Conservation (phyloP, 805 yeast genomes). For the Candida namnaoensis region DNA sequence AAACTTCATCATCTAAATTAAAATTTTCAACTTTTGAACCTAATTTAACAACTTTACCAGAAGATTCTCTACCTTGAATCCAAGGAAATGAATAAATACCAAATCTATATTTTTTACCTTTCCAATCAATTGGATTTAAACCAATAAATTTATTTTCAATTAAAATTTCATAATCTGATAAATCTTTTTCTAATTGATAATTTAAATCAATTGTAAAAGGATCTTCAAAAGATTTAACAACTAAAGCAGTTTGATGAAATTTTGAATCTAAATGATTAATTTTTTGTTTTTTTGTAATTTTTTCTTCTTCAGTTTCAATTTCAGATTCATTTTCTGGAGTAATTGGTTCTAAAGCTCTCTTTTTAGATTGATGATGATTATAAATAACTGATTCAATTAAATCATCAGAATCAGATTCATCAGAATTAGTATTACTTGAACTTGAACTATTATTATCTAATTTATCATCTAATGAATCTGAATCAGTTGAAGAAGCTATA, state of each 20-base stretch:
- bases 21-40: constrained; percentile 25
- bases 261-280: too few species aligned
- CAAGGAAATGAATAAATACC: constrained; percentile 40
- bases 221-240: constrained; percentile 17
- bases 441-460: background rate
- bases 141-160: constrained; percentile 28
- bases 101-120: constrained; percentile 34
- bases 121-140: constrained; percentile 41
- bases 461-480: background rate
- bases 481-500: background rate
- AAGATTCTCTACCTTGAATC: constrained; percentile 40
- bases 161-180: constrained; percentile 20
- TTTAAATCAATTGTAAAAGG: constrained; percentile 11
- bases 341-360: background rate
- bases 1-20: constrained; percentile 27
- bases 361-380: background rate
- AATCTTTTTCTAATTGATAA: constrained; percentile 12
- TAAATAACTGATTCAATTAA: background rate
- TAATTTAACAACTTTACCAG: constrained; percentile 27
- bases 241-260: constrained; percentile 13
- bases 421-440: constrained; percentile 12
- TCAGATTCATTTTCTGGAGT: too few species aligned
- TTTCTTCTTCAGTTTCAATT: background rate
- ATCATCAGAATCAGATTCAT: constrained; percentile 7
- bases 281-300: background rate